A percentile compares a stretch with the other conserved stretches of the same genome.
phyloP scores from a whole-genome alignment of 2,329 filamentous ascomycete species.

The Magnaporthiopsis poae region DNA sequence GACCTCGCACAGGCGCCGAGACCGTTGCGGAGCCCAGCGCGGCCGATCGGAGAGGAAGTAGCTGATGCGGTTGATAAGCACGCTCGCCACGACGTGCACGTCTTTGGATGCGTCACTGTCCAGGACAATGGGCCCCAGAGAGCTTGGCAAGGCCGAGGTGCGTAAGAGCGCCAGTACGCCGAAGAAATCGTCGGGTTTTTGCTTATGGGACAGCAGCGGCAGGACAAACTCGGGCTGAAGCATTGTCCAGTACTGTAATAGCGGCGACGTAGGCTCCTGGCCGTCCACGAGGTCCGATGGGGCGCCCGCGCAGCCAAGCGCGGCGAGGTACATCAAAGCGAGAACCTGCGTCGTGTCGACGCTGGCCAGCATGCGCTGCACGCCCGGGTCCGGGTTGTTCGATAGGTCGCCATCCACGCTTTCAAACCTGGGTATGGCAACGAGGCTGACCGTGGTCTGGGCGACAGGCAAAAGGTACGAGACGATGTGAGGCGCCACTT shows the following conservation, averaged over 20 bases:
- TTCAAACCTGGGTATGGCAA: constrained; percentile 47
- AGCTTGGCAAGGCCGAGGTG: constrained; percentile 53
- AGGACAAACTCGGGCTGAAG: constrained; percentile 59
- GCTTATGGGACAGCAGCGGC: constrained; percentile 57
- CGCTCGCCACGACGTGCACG: constrained; percentile 31
- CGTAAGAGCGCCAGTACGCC: constrained; percentile 56
- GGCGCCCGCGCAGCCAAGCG: constrained; percentile 46
- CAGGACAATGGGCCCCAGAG: constrained; percentile 55
- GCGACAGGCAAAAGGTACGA: constrained; percentile 45
- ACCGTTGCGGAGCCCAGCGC: constrained; percentile 24
- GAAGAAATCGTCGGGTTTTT: constrained; percentile 52
- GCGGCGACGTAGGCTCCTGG: neutral
- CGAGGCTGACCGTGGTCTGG: constrained; percentile 49
- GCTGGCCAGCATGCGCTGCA: constrained; percentile 37
- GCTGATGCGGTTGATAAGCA: constrained; percentile 53
- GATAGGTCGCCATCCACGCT: constrained; percentile 38
- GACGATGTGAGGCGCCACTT: constrained; percentile 50
- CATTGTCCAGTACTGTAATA: constrained; percentile 53
- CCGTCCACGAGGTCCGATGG: constrained; percentile 17
- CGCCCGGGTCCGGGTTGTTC: constrained; percentile 28
- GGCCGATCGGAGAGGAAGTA: constrained; percentile 51
- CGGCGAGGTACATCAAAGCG: constrained; percentile 54
- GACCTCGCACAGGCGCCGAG: constrained; percentile 31
- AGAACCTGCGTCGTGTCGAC: constrained; percentile 56
- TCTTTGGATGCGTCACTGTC: constrained; percentile 28